These are phyloP conservation scores for Leccinum fuscescens DNA, from an alignment of 1,284 basidiomycete genomes.

Conservation along the genomic window DNA sequence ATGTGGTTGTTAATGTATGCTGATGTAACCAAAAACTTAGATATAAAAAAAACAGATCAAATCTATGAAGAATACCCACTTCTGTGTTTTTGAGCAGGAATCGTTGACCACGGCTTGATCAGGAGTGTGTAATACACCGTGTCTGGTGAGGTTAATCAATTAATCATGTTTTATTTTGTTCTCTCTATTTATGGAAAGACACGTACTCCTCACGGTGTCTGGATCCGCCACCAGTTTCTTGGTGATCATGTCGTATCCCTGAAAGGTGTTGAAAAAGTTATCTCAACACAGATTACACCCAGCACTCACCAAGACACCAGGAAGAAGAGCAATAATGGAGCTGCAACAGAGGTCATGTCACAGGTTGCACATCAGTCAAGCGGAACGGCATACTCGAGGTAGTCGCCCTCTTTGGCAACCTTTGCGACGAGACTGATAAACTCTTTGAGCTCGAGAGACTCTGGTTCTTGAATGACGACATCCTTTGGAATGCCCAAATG, in stretches of 20 bases:
- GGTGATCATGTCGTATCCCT: conserved; percentile 12
- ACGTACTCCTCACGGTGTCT: conserved; percentile 10
- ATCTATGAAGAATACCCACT: not conserved
- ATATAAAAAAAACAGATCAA: too few species aligned
- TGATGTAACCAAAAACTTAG: not conserved
- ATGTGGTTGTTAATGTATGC: conserved; percentile 10
- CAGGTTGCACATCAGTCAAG: not conserved
- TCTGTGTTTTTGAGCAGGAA: not conserved
- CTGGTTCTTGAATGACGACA: not conserved
- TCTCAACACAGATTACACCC: not conserved
- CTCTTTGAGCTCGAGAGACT: conserved; percentile 2
- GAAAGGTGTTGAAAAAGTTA: not conserved
- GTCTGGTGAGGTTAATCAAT: not conserved
- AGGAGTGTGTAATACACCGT: conserved; percentile 3
- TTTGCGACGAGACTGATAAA: conserved; percentile 1
- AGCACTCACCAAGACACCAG: conserved; percentile 10
- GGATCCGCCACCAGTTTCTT: not conserved
- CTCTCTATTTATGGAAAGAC: too few species aligned
- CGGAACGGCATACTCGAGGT: conserved; percentile 12
- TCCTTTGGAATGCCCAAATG: conserved; percentile 6
- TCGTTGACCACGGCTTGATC: not conserved
- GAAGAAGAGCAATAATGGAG: conserved; percentile 9
- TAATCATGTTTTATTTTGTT: too few species aligned
- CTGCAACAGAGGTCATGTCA: not conserved
- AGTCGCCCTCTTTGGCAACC: not conserved